These are phyloP conservation scores for Gossypium mustelinum DNA, from an alignment of 345 rosid species.

Conservation along the genomic window DNA sequence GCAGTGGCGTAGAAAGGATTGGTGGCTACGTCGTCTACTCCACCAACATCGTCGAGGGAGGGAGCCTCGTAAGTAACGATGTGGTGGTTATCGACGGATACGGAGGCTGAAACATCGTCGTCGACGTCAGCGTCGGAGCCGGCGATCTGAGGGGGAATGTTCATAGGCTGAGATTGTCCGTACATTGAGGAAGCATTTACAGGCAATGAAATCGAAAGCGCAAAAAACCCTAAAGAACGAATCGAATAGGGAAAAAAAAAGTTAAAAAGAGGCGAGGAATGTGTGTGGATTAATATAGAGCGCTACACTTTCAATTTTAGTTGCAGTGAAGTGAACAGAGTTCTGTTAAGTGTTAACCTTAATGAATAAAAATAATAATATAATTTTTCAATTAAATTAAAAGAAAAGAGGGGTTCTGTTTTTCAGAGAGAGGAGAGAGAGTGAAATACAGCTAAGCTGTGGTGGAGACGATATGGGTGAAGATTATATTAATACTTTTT, in stretches of 20 bases:
- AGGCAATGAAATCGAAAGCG: not conserved
- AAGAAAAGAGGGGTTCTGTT: not conserved
- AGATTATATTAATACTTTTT: not conserved
- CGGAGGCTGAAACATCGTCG: slow-evolving; percentile 41
- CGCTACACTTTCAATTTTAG: too few relatives aligned
- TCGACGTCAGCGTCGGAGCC: slow-evolving; percentile 34
- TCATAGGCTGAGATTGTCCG: slow-evolving; percentile 52
- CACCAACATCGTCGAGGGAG: slow-evolving; percentile 40
- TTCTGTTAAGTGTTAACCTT: too few relatives aligned
- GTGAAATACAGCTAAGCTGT: slow-evolving; percentile 3
- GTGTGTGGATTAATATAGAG: too few relatives aligned
- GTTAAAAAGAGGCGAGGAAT: too few relatives aligned
- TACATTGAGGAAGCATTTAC: slow-evolving; percentile 54
- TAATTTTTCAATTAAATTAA: too few relatives aligned
- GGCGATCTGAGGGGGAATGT: slow-evolving; percentile 42
- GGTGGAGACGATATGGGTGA: slow-evolving; percentile 12
- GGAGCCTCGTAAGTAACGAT: slow-evolving; percentile 40
- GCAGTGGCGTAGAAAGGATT: slow-evolving; percentile 46
- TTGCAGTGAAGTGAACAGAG: too few relatives aligned
- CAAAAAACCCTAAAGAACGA: not conserved
- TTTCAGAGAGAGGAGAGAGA: not conserved
- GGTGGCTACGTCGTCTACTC: slow-evolving; percentile 46
- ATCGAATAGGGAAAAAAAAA: too few relatives aligned
- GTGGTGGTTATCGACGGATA: slow-evolving; percentile 27
- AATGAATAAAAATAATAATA: too few relatives aligned